Base-by-base conservation (phyloP, 2,329 filamentous ascomycete species). In the Macrophomina tecta region DNA sequence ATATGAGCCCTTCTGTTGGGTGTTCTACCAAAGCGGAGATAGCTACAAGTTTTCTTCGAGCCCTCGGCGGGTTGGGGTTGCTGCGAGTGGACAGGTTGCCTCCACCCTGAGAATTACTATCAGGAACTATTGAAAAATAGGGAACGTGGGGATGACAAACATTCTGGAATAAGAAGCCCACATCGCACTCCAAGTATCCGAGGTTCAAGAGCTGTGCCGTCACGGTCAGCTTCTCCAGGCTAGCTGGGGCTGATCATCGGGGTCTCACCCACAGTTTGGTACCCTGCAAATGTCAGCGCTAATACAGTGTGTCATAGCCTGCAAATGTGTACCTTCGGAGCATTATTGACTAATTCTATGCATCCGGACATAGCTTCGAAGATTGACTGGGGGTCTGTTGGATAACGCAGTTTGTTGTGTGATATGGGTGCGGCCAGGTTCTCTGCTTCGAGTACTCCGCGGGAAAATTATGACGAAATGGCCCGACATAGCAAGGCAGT, bases 91-190 rank as follows among this genome's bases (percentile, higher is more conserved):
- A 75, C 16, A 70, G 71, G 30, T 71, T 72, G 38, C 69, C 75
- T 71, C 72, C 42, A 14, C 36, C 34, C 18, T 34, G 46, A 32
- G 16, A 16, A 45, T 12, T 40, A 3, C 38, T 14, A 45, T 14
- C 16, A 45, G 40, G n/a, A 23, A 28, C 42, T 4, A 38, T 38
- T 1, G 4, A 38, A 7, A 12, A 38, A 2, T 7, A 12, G 6
- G 6, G 4, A 7, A 11, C 32, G 28, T 73, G 23, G 1, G 72
- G 74, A 14, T 69, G 72, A 28, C 71, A 72, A 40, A 70, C 76
- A 52, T 75, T 73, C 40, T 74, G 72, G 70, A 79, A 75, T 69
- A 78, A 74, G 69, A 71, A 79, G 12, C 74, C 75, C 67, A 77
- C 73, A 64, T 78, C 76, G 30, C 72, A 74, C 70, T 77, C 76